Evolutionary conservation across 495 filamentous ascomycete species (phyloP), one percentile per base, ranked within the genome.

Genomic region (Penicillium longicatenatum): DNA sequence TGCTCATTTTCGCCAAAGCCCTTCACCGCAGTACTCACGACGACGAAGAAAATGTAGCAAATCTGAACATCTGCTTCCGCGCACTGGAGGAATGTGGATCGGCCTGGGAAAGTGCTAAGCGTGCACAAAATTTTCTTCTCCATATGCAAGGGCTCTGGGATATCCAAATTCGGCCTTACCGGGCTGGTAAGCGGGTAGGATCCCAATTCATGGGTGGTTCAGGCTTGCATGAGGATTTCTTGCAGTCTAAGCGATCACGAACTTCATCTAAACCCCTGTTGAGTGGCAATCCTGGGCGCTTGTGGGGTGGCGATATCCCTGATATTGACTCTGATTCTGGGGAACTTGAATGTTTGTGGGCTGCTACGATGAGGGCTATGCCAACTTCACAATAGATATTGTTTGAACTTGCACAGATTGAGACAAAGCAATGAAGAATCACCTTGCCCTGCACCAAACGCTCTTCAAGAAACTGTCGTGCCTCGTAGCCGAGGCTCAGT

Each of bases 1-100:
- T 78, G 64, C 71, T 78, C 4, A 70, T 78, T 4, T 78, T 76
- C 37, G 69, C 75, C 39, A 77, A 74, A 2, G 71, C 75, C 14
- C 60, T 78, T 17, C 74, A 78, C 20, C 65, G 45, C 2, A 9
- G 19, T 3, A 11, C 16, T 4, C 4, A 24, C 5, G 14, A 50
- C 16, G 45, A 42, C 16, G 19, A 59, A 30, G 24, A 35, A 12
- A 54, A 35, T 2, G 43, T 54, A 2, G 31, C 33, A 3, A 29
- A 50, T 35, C 44, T 59, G 17, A 59, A 54, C 37, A 29, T 78
- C 6, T 78, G 75, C 55, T 78, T 78, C 63, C 69, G 75, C 30
- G 75, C 75, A 2, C 55, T 77, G 4, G 75, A 77, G 42, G 75
- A 77, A 55, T 59, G 50, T 6, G 44, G 50, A 9, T 24, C 45